phyloP scores from a whole-genome alignment of 306 rosid genomes.

The Vicia villosa region DNA sequence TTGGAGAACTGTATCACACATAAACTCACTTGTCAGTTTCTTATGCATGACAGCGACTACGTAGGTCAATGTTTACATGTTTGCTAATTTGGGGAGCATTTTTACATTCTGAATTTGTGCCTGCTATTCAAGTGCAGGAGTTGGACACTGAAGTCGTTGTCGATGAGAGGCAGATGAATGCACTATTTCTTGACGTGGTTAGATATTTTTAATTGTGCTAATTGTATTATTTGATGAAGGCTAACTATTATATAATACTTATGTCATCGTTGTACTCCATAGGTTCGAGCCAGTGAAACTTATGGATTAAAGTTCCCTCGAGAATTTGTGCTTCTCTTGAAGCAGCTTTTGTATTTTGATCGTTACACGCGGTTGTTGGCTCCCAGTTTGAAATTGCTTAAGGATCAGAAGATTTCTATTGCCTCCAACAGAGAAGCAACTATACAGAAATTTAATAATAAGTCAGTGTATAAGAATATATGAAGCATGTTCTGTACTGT shows the following conservation, averaged over 20 bases:
- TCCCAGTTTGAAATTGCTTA: conserved; percentile 91
- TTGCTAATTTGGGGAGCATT: conserved; percentile 6
- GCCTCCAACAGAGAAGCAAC: conserved; percentile 70
- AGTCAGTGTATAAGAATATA: conserved; percentile 18
- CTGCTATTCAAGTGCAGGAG: conserved; percentile 58
- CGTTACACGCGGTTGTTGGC: conserved; percentile 93
- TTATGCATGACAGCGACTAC: not conserved
- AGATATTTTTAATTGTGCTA: conserved; percentile 33
- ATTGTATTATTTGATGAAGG: conserved; percentile 3
- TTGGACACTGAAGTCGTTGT: conserved; percentile 89
- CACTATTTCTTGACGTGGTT: conserved; percentile 96
- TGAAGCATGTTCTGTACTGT: conserved; percentile 22
- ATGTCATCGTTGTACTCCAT: conserved; percentile 31
- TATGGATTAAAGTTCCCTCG: conserved; percentile 90
- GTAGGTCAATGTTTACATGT: not conserved
- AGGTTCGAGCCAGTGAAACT: conserved; percentile 86
- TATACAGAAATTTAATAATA: conserved; percentile 45
- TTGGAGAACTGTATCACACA: conserved; percentile 49
- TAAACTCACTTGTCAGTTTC: not conserved
- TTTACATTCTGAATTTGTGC: conserved; percentile 17
- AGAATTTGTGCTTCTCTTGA: conserved; percentile 90
- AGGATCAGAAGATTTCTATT: conserved; percentile 84
- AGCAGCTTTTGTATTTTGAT: conserved; percentile 93
- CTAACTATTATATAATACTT: not conserved
- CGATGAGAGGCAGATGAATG: conserved; percentile 99